Conservation (phyloP, 495 filamentous ascomycete species). For the Opeltia flavorubescens region DNA sequence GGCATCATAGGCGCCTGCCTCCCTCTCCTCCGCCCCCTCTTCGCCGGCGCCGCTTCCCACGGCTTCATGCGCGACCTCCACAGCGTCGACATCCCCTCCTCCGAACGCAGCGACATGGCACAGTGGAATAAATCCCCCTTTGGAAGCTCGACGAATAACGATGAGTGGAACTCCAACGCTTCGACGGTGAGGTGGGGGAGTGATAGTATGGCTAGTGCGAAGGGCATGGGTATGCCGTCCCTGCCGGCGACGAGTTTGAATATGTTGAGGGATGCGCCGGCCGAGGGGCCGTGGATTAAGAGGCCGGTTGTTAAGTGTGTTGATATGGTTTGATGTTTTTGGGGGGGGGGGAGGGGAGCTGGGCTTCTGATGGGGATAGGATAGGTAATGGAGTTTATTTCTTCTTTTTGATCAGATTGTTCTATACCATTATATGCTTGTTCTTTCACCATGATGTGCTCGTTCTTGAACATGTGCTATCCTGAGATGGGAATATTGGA, state of each 20-base stretch:
- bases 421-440: no score
- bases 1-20: neutral
- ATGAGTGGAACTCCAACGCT: neutral
- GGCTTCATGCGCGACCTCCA: constrained; percentile 2
- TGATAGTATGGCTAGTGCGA: neutral
- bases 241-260: neutral
- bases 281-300: neutral
- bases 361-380: no score
- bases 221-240: neutral
- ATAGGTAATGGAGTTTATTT: no score
- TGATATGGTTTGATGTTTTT: no score
- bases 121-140: neutral
- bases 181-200: neutral
- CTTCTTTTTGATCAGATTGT: no score
- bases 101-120: neutral
- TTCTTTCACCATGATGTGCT: no score
- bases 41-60: neutral
- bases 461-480: no score
- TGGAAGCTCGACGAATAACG: neutral
- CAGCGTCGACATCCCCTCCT: neutral
- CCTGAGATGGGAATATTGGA: no score
- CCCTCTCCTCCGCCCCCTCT: neutral
- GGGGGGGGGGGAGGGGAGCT: no score
- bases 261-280: neutral
- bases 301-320: no score